Evolutionary conservation across 768 basidiomycete genomes (phyloP).

Genomic region (Gyrodon lividus): DNA sequence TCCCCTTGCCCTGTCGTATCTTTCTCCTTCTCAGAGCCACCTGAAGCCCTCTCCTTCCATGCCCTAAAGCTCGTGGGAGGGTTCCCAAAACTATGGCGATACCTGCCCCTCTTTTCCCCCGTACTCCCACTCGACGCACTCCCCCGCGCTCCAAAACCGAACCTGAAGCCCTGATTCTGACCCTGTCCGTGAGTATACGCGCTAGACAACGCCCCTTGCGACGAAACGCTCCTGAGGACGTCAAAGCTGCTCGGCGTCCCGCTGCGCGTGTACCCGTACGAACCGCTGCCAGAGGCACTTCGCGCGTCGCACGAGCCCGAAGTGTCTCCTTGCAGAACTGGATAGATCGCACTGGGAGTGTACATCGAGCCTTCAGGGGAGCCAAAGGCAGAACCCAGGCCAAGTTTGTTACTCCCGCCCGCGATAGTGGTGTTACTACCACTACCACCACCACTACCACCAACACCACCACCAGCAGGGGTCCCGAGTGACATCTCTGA

Average conservation of each 20-base stretch:
- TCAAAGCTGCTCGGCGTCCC: constrained; percentile 27
- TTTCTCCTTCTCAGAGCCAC: constrained; percentile 18
- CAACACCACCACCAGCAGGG: constrained; percentile 9
- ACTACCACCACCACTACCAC: constrained; percentile 10
- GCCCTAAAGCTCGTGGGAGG: constrained; percentile 29
- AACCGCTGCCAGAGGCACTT: constrained; percentile 23
- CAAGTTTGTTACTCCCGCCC: constrained; percentile 7
- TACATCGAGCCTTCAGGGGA: constrained; percentile 22
- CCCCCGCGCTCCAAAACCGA: constrained; percentile 16
- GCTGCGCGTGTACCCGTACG: constrained; percentile 25
- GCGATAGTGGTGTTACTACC: constrained; percentile 6
- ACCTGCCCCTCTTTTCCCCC: constrained; percentile 10
- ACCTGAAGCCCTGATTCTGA: constrained; percentile 15
- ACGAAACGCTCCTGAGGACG: constrained; percentile 29
- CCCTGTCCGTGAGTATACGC: constrained; percentile 16
- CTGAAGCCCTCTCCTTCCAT: constrained; percentile 23
- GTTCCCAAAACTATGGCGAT: constrained; percentile 17
- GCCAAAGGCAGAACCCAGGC: constrained; percentile 32
- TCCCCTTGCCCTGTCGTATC: constrained; percentile 11
- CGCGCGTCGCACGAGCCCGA: constrained; percentile 20
- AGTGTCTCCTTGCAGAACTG: constrained; percentile 11
- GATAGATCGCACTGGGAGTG: constrained; percentile 14
- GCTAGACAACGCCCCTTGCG: constrained; percentile 29
- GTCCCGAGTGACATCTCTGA: constrained; percentile 6
- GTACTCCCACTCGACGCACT: constrained; percentile 22